phyloP scores from a whole-genome alignment of 2,329 filamentous ascomycete genomes.

The Aspergillus pseudoviridinutans region DNA sequence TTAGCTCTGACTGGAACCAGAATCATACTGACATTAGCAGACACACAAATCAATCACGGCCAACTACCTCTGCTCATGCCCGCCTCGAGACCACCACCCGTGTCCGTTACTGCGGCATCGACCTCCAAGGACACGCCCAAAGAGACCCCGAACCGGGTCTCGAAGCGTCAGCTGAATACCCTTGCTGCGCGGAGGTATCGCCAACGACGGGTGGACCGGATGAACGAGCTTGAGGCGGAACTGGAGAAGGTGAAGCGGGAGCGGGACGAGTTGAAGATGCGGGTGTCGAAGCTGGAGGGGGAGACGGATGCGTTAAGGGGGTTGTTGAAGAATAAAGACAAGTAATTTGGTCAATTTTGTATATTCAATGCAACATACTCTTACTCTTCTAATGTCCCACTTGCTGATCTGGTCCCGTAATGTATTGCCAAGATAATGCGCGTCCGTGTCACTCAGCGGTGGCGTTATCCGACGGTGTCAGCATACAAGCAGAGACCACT shows the following conservation, averaged over 20 bases:
- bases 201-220: conserved; percentile 31
- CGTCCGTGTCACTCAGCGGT: no score
- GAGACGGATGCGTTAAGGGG: conserved; percentile 33
- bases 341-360: not conserved
- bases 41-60: not conserved
- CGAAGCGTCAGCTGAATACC: conserved; percentile 35
- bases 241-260: conserved; percentile 29
- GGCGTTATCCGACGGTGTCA: no score
- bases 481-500: no score
- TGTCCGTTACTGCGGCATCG: not conserved
- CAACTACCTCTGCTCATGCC: not conserved
- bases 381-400: no score
- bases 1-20: no score
- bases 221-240: conserved; percentile 31
- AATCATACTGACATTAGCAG: not conserved
- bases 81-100: not conserved
- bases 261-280: conserved; percentile 33
- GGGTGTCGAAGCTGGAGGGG: conserved; percentile 33
- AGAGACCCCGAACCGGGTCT: conserved; percentile 18
- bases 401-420: no score
- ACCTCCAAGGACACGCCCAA: conserved; percentile 1
- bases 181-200: conserved; percentile 35
- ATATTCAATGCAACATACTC: no score
- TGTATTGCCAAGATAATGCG: no score
- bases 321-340: conserved; percentile 13